Evolutionary conservation across 106 monocot species (phyloP).

Genomic region (Phalaenopsis equestris): DNA sequence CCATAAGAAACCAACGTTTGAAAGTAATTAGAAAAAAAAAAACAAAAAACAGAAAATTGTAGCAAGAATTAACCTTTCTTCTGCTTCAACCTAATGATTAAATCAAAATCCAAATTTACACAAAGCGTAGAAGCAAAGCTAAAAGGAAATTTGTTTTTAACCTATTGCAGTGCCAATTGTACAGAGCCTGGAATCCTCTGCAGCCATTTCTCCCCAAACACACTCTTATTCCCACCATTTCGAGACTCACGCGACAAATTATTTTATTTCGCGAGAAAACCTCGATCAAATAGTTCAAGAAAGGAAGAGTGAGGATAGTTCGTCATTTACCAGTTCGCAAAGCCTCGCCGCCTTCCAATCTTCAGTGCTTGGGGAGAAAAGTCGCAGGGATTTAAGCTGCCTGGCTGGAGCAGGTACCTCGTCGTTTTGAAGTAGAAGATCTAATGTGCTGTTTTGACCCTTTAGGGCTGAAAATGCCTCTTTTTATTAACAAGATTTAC

Average conservation of each 20-base stretch:
- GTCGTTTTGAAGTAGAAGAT: too few relatives aligned
- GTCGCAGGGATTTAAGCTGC: neutral
- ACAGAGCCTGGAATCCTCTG: neutral
- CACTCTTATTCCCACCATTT: neutral
- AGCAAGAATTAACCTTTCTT: neutral
- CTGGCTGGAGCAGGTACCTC: neutral
- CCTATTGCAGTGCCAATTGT: neutral
- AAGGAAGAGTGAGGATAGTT: neutral
- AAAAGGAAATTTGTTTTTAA: neutral
- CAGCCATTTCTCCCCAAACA: neutral
- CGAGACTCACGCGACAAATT: neutral
- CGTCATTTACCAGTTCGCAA: neutral
- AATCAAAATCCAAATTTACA: neutral
- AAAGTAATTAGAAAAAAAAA: too few relatives aligned
- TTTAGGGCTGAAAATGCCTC: too few relatives aligned
- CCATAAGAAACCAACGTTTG: too few relatives aligned
- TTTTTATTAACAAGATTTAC: too few relatives aligned
- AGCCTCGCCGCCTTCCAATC: neutral
- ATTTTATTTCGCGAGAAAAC: neutral
- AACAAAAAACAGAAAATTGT: too few relatives aligned
- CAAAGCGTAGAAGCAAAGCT: neutral
- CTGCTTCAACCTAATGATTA: neutral
- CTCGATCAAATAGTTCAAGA: neutral
- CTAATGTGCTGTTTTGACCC: too few relatives aligned
- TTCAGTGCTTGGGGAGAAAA: neutral